A percentile compares a stretch with the other conserved stretches of the same genome.
phyloP scores from a whole-genome alignment of 345 rosid species.

The Rhodamnia argentea region DNA sequence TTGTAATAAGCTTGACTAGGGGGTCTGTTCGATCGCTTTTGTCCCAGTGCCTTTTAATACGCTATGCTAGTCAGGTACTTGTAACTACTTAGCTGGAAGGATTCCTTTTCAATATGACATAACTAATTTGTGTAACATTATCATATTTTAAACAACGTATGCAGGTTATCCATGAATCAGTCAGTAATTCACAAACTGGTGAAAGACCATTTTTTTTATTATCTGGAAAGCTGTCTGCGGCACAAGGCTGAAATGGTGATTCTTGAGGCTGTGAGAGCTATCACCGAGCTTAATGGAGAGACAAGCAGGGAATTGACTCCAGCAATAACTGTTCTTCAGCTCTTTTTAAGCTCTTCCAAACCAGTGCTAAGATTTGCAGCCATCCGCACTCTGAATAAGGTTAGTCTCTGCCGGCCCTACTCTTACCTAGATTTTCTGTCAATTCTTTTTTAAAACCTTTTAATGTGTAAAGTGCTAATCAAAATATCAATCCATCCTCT shows the following conservation, averaged over 20 bases:
- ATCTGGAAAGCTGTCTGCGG: conserved; percentile 89
- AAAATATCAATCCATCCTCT: not conserved
- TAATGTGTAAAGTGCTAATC: not conserved
- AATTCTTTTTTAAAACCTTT: not conserved
- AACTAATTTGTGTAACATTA: not conserved
- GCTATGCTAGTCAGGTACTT: conserved; percentile 83
- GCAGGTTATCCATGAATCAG: conserved; percentile 87
- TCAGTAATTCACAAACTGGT: conserved; percentile 55
- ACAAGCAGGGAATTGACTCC: conserved; percentile 91
- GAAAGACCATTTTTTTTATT: conserved; percentile 94
- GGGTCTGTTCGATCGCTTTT: conserved; percentile 95
- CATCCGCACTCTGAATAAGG: conserved; percentile 97
- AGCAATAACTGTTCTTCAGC: conserved; percentile 97
- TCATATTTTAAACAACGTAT: not conserved
- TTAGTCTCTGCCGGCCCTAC: not conserved
- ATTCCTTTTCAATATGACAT: not conserved
- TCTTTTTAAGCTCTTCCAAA: conserved; percentile 89
- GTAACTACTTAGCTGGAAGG: not conserved
- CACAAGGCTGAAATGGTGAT: conserved; percentile 98
- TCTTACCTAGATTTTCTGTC: not conserved
- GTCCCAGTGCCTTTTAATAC: conserved; percentile 94
- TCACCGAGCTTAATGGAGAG: conserved; percentile 92
- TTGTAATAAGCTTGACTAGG: conserved; percentile 90
- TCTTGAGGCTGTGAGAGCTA: conserved; percentile 97
- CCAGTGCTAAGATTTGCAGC: conserved; percentile 98